Base-by-base conservation (phyloP, 768 basidiomycete species). In the Amanita subjunquillea region DNA sequence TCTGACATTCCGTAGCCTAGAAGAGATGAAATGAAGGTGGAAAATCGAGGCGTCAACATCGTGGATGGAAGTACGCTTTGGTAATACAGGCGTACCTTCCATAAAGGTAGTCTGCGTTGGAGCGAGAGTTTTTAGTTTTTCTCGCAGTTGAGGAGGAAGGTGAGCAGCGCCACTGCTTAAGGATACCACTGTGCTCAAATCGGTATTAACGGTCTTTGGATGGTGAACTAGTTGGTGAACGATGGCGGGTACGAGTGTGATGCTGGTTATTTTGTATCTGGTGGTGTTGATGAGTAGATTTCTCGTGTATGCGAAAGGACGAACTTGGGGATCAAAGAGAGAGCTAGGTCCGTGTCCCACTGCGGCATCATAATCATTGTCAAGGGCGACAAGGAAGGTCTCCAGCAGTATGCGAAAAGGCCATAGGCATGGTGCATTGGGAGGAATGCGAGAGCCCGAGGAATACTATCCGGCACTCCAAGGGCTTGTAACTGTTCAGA, bases 1-100 rank as follows among this genome's bases (percentile, higher is more conserved):
- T 86, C 84, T 0, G 83, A 84, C 74, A 85, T 77, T 23, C 87
- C 87, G 57, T 85, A 88, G 0, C 83, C 85, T 83, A 23, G 30
- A 3, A 34, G 20, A 25, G 32, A 34, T 40, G 51, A 37, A 41
- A 32, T 43, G 39, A 10, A 30, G 50, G 25, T 29, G 15, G 30
- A 39, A 17, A 38, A 34, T 29, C 43, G 48, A 42, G 9, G 39
- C 51, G n/a, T 32, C 17, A 44, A 20, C 17, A 10, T 36, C 20
- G 17, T 13, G 13, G 17, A 58, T 68, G 5, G 15, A 9, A 17
- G 15, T 3, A 12, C 3, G 32, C 1, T 30, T 25, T 25, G 25
- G 25, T 25, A 2, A 25, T 25, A 25, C 4, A 30, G 2, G 13
- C 47, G 32, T 43, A 82, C 83, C 83, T 71, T 79, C 77, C 0